Evolutionary conservation across 83 land plant species (phyloP).

Genomic region (Picea engelmannii): DNA sequence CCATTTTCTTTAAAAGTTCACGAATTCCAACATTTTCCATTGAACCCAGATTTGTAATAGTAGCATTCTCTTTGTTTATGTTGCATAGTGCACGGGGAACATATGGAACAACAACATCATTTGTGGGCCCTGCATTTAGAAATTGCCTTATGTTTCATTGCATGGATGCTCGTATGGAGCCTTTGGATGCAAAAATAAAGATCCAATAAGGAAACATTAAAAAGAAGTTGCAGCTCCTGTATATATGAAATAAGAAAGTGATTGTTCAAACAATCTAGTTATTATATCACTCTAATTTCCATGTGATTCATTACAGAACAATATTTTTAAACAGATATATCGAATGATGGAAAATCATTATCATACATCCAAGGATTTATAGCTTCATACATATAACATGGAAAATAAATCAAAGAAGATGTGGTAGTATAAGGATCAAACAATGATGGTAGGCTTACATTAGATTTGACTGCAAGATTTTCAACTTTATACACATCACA

Average conservation of each 20-base stretch:
- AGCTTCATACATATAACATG: no score
- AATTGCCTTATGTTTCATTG: no score
- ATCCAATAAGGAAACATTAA: not conserved
- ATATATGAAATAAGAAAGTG: not conserved
- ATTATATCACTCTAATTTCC: no score
- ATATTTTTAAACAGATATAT: no score
- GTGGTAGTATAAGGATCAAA: not conserved
- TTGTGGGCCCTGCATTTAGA: not conserved
- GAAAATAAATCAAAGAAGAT: not conserved
- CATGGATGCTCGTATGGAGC: not conserved
- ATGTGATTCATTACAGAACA: no score
- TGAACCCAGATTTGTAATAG: not conserved
- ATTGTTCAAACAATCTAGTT: not conserved
- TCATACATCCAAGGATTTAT: no score
- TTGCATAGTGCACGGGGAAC: not conserved
- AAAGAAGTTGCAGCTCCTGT: not conserved
- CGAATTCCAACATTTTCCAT: conserved; percentile 1
- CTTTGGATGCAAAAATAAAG: not conserved
- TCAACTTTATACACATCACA: not conserved
- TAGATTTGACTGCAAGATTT: not conserved
- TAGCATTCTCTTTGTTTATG: conserved; percentile 6
- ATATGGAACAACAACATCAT: not conserved
- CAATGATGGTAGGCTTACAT: not conserved
- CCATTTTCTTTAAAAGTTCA: no score
- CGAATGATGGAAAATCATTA: no score